Percentiles rank a stretch among this genome's conserved stretches.
These are phyloP conservation scores for Lasiosphaeria hispida DNA, from an alignment of 495 filamentous ascomycete genomes.

Conservation along the genomic window DNA sequence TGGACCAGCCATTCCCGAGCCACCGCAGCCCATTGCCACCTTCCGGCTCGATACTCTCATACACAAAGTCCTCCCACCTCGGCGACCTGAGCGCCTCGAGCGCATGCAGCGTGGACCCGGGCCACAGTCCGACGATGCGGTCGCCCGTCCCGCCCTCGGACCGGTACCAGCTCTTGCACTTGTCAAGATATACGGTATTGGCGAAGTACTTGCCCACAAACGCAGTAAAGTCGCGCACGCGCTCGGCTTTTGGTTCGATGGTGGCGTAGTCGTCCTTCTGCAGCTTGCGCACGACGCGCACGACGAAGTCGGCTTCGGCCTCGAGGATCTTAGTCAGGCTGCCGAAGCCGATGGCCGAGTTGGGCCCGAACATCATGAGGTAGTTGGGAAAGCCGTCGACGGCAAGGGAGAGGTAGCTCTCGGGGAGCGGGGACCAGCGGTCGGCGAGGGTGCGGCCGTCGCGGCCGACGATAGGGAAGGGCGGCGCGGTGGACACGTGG, in stretches of 20 bases:
- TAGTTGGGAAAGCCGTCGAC: constrained; percentile 67
- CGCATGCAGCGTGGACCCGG: constrained; percentile 43
- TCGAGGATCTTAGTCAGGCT: constrained; percentile 56
- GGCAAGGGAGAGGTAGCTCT: constrained; percentile 62
- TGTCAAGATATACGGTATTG: constrained; percentile 60
- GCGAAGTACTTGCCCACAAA: constrained; percentile 64
- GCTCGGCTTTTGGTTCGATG: constrained; percentile 50
- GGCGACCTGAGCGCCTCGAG: constrained; percentile 43
- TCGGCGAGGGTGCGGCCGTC: constrained; percentile 47
- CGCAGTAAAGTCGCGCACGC: constrained; percentile 59
- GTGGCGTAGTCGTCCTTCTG: constrained; percentile 64
- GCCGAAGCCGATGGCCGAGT: constrained; percentile 55
- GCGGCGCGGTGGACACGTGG: constrained; percentile 55
- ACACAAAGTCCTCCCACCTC: constrained; percentile 46
- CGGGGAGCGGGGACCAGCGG: constrained; percentile 50
- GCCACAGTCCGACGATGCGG: constrained; percentile 42
- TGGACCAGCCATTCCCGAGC: constrained; percentile 52
- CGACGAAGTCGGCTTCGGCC: constrained; percentile 59
- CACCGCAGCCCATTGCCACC: constrained; percentile 38
- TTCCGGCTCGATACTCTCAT: constrained; percentile 28
- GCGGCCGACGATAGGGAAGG: constrained; percentile 57
- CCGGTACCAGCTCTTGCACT: constrained; percentile 73
- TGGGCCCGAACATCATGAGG: constrained; percentile 61
- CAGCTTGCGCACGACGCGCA: constrained; percentile 62
- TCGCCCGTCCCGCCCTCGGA: constrained; percentile 29